Base-by-base conservation (phyloP, 768 basidiomycete species). In the Suillus weaverae region DNA sequence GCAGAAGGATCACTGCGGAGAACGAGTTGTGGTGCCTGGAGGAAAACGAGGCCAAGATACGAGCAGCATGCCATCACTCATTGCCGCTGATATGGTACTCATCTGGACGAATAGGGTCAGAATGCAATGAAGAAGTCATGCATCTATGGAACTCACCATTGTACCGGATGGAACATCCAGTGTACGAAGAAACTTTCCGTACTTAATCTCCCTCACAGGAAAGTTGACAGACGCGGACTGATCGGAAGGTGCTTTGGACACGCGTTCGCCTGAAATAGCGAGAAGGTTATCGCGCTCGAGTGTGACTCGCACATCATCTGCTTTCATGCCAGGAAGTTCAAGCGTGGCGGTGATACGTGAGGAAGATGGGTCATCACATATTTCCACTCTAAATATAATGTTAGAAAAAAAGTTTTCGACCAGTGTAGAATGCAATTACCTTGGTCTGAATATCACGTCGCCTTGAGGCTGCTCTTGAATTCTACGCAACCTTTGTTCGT, bases 261-360 rank as follows among this genome's bases (percentile, higher is more conserved):
- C 62, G 4, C 80, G 77, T 51, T 76, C 72, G 14, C 81, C 81
- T 4, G 78, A 76, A 50, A 81, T 64, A 50, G 78, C 67, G 20
- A 81, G 74, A 0, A 62, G 56, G 3, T 71, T 70, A 63, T 71
- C 64, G 39, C 68, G 68, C 41, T 77, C 76, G 0, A 81, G 67
- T 35, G 74, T 73, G 6, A 82, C 73, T 13, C 65, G 70, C 5
- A 81, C 66, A 16, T 80, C 74, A 26, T 78, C 74, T 22, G 72
- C 70, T 35, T 74, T 74, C 62, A 82, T 68, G 22, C 81, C 81
- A 20, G 81, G 81, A 20, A 82, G 72, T 62, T 81, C 81, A 10
- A 81, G 71, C 1, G 70, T 69, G 8, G 81, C 80, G 20, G 71
- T 73, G 50, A 80, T 70, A 55, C 71, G 69, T 5, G 75, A 71